phyloP scores from a whole-genome alignment of 2,329 filamentous ascomycete genomes.

The Cylindrodendrum hubeiense region DNA sequence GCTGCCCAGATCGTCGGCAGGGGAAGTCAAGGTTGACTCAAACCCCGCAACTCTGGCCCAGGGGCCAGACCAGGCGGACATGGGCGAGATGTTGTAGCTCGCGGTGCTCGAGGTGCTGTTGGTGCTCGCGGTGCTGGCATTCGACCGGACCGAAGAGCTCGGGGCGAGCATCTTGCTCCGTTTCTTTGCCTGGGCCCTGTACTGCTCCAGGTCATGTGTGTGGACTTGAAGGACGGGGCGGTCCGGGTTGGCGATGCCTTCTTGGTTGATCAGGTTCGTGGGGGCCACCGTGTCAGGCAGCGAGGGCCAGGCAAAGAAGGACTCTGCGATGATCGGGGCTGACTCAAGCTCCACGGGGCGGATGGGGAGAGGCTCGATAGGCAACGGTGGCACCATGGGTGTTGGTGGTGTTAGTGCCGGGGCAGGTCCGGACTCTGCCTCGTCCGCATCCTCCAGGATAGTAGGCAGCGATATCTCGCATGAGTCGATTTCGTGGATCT shows the following conservation, averaged over 20 bases:
- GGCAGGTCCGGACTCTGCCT: constrained; percentile 37
- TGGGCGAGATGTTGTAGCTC: constrained; percentile 60
- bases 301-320: constrained; percentile 46
- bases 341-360: constrained; percentile 44
- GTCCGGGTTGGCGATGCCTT: constrained; percentile 30
- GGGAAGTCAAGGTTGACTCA: constrained; percentile 60
- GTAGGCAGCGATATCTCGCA: constrained; percentile 53
- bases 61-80: constrained; percentile 55
- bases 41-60: constrained; percentile 57
- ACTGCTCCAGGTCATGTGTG: constrained; percentile 51
- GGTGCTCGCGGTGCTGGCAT: constrained; percentile 55
- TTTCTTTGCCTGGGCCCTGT: constrained; percentile 44
- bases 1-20: constrained; percentile 55
- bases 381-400: constrained; percentile 36
- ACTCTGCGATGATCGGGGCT: constrained; percentile 32
- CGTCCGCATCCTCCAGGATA: constrained; percentile 43
- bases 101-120: constrained; percentile 51
- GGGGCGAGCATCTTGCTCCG: constrained; percentile 60
- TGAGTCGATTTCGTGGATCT: constrained; percentile 67
- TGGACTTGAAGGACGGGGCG: constrained; percentile 55
- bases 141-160: constrained; percentile 63
- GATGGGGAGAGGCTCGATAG: constrained; percentile 36
- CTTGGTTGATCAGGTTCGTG: constrained; percentile 39
- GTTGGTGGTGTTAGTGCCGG: constrained; percentile 18
- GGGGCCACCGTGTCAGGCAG: constrained; percentile 41